Conservation (phyloP, 352 stramenopile species). For the Thraustochytrium striatum region DNA sequence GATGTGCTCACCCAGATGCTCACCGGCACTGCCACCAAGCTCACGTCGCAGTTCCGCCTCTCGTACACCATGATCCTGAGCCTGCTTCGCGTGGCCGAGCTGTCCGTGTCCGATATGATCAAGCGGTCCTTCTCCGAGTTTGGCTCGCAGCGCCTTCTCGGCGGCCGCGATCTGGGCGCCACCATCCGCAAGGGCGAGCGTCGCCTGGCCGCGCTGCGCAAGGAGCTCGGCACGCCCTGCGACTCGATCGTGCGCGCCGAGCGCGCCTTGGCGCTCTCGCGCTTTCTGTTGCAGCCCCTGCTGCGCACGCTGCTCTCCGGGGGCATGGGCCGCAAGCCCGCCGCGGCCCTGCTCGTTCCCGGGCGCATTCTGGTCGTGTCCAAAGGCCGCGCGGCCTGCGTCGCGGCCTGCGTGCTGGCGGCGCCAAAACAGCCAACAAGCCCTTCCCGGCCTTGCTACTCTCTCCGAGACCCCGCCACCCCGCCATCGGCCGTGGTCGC, state of each 20-base stretch:
- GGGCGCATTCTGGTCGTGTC: slow-evolving; percentile 12
- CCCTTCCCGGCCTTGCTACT: background rate
- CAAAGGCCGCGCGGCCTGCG: background rate
- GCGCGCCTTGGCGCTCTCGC: background rate
- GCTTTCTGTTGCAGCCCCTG: background rate
- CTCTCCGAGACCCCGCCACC: background rate
- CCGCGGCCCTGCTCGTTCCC: background rate
- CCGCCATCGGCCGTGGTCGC: background rate
- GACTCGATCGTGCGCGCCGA: background rate
- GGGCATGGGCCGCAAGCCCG: background rate
- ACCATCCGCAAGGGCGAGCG: slow-evolving; percentile 58
- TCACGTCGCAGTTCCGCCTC: slow-evolving; percentile 94
- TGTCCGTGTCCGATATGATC: slow-evolving; percentile 91
- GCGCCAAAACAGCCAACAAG: background rate
- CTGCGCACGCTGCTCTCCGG: background rate
- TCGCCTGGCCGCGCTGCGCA: slow-evolving; percentile 15
- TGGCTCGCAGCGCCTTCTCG: slow-evolving; percentile 74
- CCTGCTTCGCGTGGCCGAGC: slow-evolving; percentile 78
- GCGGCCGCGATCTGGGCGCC: slow-evolving; percentile 63
- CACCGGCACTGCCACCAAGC: slow-evolving; percentile 84
- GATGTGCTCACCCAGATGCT: slow-evolving; percentile 86
- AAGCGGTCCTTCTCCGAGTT: slow-evolving; percentile 94
- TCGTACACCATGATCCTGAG: slow-evolving; percentile 99
- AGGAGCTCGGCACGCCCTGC: background rate
- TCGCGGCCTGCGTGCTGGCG: slow-evolving; percentile 3